Conservation (phyloP, 2,329 filamentous ascomycete genomes). For the Colletotrichum brevisporum region DNA sequence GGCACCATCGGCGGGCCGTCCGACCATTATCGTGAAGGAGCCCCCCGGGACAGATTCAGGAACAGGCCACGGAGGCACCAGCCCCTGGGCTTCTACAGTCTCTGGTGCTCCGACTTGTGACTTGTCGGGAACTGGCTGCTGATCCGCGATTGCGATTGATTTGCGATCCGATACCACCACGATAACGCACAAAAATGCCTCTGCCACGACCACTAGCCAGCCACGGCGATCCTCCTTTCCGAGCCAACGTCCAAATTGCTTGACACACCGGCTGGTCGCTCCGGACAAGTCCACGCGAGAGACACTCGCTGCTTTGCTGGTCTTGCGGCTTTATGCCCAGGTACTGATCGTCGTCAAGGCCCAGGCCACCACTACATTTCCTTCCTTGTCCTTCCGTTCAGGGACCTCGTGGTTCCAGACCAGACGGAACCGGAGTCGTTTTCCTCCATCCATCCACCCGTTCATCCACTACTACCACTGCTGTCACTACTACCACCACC, state of each 20-base stretch:
- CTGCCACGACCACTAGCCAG: slow-evolving; percentile 17
- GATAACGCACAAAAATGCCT: slow-evolving; percentile 34
- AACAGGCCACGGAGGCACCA: slow-evolving; percentile 33
- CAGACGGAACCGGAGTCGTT: slow-evolving; percentile 26
- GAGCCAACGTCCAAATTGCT: slow-evolving; percentile 17
- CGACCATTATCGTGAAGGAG: slow-evolving; percentile 26
- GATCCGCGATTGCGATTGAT: slow-evolving; percentile 36
- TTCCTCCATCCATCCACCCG: slow-evolving; percentile 11
- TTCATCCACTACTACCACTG: slow-evolving; percentile 1
- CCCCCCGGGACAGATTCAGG: slow-evolving; percentile 30
- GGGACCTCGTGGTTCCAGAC: slow-evolving; percentile 23
- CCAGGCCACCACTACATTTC: slow-evolving; percentile 11
- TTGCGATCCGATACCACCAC: slow-evolving; percentile 23
- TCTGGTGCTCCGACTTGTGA: not conserved
- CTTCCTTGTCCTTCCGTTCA: slow-evolving; percentile 3
- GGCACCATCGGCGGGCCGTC: slow-evolving; percentile 29
- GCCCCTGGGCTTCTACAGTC: slow-evolving; percentile 6
- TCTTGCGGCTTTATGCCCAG: not conserved
- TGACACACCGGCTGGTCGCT: slow-evolving; percentile 3
- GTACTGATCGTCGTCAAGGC: slow-evolving; percentile 15
- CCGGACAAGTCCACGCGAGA: slow-evolving; percentile 7
- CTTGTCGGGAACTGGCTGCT: slow-evolving; percentile 22
- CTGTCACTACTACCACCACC: not conserved
- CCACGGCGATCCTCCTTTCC: slow-evolving; percentile 14
- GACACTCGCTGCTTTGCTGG: not conserved